These are phyloP conservation scores for Yamadazyma dushanensis DNA, from an alignment of 1,139 yeast species.

Conservation along the genomic window DNA sequence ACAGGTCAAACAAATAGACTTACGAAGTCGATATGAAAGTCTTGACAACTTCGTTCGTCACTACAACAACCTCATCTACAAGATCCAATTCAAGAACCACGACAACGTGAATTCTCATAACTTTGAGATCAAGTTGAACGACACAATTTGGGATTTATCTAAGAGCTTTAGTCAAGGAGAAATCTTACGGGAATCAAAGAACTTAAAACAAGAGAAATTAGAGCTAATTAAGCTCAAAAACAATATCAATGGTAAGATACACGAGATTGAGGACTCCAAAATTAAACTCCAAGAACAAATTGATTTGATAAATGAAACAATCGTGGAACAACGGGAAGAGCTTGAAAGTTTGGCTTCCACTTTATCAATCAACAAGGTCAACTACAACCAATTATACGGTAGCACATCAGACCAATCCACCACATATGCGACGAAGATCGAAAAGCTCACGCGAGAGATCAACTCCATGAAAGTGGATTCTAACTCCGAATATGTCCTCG, in stretches of 20 bases:
- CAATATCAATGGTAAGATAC: conserved; percentile 48
- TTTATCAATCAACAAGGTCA: conserved; percentile 52
- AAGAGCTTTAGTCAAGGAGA: conserved; percentile 27
- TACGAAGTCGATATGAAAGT: conserved; percentile 49
- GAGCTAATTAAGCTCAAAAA: conserved; percentile 49
- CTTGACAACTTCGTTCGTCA: conserved; percentile 53
- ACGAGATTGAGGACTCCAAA: conserved; percentile 58
- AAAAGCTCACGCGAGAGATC: conserved; percentile 62
- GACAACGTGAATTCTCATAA: conserved; percentile 13
- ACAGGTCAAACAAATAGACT: conserved; percentile 47
- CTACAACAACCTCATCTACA: conserved; percentile 56
- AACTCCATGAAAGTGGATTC: conserved; percentile 52
- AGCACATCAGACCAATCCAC: conserved; percentile 56
- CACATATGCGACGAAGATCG: conserved; percentile 63
- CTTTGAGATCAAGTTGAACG: conserved; percentile 32
- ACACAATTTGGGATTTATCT: conserved; percentile 22
- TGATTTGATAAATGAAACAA: conserved; percentile 55
- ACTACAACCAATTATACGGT: conserved; percentile 59
- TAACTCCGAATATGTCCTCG: conserved; percentile 45
- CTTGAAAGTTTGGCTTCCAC: conserved; percentile 62
- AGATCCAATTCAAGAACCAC: conserved; percentile 30
- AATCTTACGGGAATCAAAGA: conserved; percentile 27
- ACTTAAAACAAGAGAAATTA: conserved; percentile 37
- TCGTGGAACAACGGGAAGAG: conserved; percentile 55
- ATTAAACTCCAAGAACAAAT: conserved; percentile 59